phyloP scores from a whole-genome alignment of 805 yeast species.

The Torulaspora franciscae region DNA sequence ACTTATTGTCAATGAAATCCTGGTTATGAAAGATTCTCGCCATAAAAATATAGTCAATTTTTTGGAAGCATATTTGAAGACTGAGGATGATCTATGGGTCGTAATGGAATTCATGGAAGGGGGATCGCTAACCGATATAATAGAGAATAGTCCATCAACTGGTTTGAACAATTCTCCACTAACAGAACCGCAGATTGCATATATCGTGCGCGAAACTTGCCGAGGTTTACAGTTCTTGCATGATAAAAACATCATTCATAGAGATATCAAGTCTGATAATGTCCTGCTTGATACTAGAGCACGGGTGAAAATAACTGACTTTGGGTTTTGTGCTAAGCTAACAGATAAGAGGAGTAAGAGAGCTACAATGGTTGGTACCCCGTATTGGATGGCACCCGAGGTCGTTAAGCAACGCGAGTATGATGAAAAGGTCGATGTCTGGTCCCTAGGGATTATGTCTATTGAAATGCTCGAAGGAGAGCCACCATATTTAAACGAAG shows the following conservation, averaged over 20 bases:
- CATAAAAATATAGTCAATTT: slow-evolving; percentile 94
- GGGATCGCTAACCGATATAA: slow-evolving; percentile 92
- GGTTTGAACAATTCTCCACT: slow-evolving; percentile 39
- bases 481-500: slow-evolving; percentile 96
- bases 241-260: slow-evolving; percentile 85
- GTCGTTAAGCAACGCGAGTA: slow-evolving; percentile 93
- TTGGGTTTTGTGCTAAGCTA: slow-evolving; percentile 94
- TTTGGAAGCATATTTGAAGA: slow-evolving; percentile 81
- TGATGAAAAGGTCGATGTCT: slow-evolving; percentile 94
- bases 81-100: slow-evolving; percentile 87
- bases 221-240: slow-evolving; percentile 90
- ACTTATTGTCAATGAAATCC: slow-evolving; percentile 87
- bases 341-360: slow-evolving; percentile 81
- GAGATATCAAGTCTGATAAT: slow-evolving; percentile 96
- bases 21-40: slow-evolving; percentile 93
- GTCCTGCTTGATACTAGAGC: slow-evolving; percentile 78
- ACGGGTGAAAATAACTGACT: slow-evolving; percentile 90
- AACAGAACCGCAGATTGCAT: slow-evolving; percentile 84
- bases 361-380: slow-evolving; percentile 98
- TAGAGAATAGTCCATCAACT: slow-evolving; percentile 71
- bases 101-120: slow-evolving; percentile 99
- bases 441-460: slow-evolving; percentile 98
- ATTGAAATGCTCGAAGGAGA: slow-evolving; percentile 99
- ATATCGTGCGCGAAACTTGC: slow-evolving; percentile 84
- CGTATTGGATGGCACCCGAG: slow-evolving; percentile 99